A percentile compares a stretch with the other conserved stretches of the same genome.
phyloP scores from a whole-genome alignment of 208 protist genomes.

The Trypanosoma scelopori region DNA sequence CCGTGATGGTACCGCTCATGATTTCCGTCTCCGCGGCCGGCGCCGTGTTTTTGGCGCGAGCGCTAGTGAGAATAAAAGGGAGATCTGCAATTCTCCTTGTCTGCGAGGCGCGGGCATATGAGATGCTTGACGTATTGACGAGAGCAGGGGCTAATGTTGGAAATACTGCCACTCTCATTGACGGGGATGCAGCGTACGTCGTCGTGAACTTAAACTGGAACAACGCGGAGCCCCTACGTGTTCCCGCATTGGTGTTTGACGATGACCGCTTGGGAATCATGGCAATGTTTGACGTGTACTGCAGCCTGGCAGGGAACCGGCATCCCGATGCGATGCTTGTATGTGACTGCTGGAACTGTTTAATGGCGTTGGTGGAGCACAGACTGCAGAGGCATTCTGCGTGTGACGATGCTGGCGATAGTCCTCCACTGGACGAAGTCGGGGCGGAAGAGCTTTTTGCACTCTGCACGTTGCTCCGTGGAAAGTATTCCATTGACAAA shows the following conservation, averaged over 20 bases:
- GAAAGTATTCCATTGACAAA: conserved; percentile 17
- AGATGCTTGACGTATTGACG: conserved; percentile 16
- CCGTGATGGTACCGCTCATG: conserved; percentile 12
- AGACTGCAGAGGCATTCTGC: neutral
- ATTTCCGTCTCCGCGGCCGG: conserved; percentile 17
- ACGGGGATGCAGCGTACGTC: conserved; percentile 1
- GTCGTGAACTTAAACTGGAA: conserved; percentile 21
- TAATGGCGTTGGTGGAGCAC: conserved; percentile 15
- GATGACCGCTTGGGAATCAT: conserved; percentile 5
- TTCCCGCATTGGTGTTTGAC: conserved; percentile 24
- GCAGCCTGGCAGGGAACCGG: conserved; percentile 12
- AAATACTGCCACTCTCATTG: neutral
- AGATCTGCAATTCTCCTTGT: conserved; percentile 16
- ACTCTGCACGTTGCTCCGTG: conserved; percentile 16
- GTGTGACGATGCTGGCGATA: neutral
- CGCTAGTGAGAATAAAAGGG: conserved; percentile 5
- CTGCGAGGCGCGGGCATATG: conserved; percentile 20
- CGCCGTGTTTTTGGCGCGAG: conserved; percentile 16
- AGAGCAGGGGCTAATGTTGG: neutral
- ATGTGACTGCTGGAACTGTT: conserved; percentile 28
- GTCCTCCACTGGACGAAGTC: conserved; percentile 1
- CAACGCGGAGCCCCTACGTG: conserved; percentile 5
- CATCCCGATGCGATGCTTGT: conserved; percentile 22
- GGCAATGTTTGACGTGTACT: conserved; percentile 18
- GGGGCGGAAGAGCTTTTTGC: conserved; percentile 13